Evolutionary conservation across 306 rosid genomes (phyloP).

Genomic region (Ammopiptanthus mongolicus): DNA sequence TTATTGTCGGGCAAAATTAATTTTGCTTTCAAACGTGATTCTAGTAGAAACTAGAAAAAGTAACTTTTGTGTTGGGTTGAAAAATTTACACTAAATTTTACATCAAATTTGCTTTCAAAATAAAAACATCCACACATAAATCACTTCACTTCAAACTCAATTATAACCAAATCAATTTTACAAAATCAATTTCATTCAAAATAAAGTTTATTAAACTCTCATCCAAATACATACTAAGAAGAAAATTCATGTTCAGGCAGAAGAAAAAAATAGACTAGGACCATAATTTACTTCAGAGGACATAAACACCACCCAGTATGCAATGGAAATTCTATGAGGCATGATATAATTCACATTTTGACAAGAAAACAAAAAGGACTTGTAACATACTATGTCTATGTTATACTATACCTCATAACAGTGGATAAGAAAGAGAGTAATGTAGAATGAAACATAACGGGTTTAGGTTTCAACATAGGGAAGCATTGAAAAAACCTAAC

Average conservation of each 20-base stretch:
- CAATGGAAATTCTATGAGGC: not conserved
- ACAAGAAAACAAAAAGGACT: not conserved
- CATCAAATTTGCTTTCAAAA: too few relatives aligned
- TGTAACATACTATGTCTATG: not conserved
- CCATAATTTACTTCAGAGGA: not conserved
- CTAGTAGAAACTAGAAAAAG: too few relatives aligned
- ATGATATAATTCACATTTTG: not conserved
- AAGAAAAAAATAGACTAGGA: not conserved
- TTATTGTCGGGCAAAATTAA: too few relatives aligned
- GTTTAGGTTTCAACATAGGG: not conserved
- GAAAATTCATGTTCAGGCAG: not conserved
- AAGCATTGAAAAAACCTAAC: conserved; percentile 38
- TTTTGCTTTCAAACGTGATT: too few relatives aligned
- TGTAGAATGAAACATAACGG: not conserved
- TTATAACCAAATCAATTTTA: too few relatives aligned
- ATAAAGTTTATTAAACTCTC: too few relatives aligned
- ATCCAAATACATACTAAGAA: too few relatives aligned
- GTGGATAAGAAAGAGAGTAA: not conserved
- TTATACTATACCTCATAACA: not conserved
- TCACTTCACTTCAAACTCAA: too few relatives aligned
- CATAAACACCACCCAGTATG: not conserved
- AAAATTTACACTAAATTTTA: too few relatives aligned
- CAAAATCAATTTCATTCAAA: too few relatives aligned
- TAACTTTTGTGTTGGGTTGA: too few relatives aligned
- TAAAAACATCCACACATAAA: too few relatives aligned